Base-by-base conservation (phyloP, 164 flowering plant species). In the Echeveria elegans region DNA sequence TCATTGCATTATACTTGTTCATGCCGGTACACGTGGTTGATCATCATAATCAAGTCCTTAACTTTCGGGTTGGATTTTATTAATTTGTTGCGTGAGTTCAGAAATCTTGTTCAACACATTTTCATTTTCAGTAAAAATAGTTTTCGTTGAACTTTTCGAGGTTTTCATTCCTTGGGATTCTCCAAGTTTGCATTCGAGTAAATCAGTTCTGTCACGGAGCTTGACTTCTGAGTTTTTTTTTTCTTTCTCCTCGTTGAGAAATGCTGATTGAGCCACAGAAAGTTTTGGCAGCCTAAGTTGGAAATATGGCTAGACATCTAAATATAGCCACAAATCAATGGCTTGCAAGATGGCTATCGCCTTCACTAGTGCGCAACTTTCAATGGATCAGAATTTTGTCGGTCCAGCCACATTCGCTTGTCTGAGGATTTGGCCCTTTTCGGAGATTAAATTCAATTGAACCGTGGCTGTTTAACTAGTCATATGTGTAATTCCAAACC, bases 291-390 rank as follows among this genome's bases (percentile, higher is more conserved):
- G 12, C 16, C 28, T 52, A 23, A 52, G 58, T 52, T 52, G 58
- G 58, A 52, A 52, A 8, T 7, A 21, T 56, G 19, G 12, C 6
- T 56, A 56, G 32, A 56, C 61, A 32, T 56, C 32, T 9, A 28
- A 28, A n/a, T n/a, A n/a, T 23, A 16, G 28, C 16, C 4, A 26
- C 14, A 24, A 43, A 14, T 11, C 14, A 3, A 12, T 56, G 31
- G 61, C 32, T 50, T 50, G 28, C 6, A 23, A 10, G 2, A 28
- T 56, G 31, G 32, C 15, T 28, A 56, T 56, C 30, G 5, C 32
- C 34, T 56, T 56, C 32, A 56, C 1, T 26, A 56, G 61, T 56
- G 61, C 61, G 32, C 61, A 56, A 56, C 61, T 56, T 52, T 56
- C 61, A 26, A 4, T 56, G 61, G 61, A 56, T 56, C 61, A 56